phyloP scores from a whole-genome alignment of 164 flowering plant species.

The Vitis amurensis region DNA sequence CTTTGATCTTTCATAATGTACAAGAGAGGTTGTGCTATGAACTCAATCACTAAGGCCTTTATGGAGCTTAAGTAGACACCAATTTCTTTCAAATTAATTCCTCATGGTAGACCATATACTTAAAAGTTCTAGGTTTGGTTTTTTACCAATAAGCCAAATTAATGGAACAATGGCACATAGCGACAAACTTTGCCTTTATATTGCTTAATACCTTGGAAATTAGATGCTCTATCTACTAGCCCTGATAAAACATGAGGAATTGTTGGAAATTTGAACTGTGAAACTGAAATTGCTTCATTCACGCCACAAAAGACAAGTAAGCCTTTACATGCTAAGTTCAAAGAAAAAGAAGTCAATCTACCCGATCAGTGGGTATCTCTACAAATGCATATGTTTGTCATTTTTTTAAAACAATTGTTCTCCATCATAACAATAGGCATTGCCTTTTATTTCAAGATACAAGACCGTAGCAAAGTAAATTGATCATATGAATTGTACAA shows the following conservation, averaged over 20 bases:
- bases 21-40: no score
- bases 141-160: no score
- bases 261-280: conserved; percentile 10
- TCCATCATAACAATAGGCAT: neutral
- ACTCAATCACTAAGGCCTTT: no score
- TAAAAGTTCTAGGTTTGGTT: no score
- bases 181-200: no score
- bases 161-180: no score
- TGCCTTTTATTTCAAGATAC: conserved; percentile 19
- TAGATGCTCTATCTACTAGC: conserved; percentile 11
- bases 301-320: conserved; percentile 49
- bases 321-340: conserved; percentile 22
- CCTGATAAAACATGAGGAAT: conserved; percentile 4
- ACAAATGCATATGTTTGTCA: conserved; percentile 2
- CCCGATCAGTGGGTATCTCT: conserved; percentile 41
- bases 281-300: conserved; percentile 27
- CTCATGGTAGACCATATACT: no score
- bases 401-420: neutral
- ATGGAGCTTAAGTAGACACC: no score
- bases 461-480: conserved; percentile 44
- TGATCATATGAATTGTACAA: conserved; percentile 49
- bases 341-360: conserved; percentile 25
- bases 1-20: no score
- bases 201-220: conserved; percentile 7
- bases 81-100: no score